Percentiles rank a stretch among this genome's conserved stretches.
These are phyloP conservation scores for Chlorella ohadii DNA, from an alignment of 139 green algal genomes.

Conservation along the genomic window DNA sequence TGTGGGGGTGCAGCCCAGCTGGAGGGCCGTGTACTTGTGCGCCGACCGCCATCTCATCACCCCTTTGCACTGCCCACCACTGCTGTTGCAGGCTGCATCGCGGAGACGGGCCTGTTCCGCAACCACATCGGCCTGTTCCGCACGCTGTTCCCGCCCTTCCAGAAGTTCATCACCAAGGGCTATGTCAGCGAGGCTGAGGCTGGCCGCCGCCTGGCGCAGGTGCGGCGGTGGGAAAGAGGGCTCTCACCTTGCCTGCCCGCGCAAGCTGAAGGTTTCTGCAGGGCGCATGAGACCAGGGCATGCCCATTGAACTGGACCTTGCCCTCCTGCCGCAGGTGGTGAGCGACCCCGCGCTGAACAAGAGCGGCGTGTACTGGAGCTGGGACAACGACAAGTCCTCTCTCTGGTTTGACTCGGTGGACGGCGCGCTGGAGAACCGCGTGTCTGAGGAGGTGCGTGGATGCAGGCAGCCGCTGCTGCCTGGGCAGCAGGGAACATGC, in stretches of 20 bases:
- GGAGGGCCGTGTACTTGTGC: no score
- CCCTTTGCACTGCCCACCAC: no score
- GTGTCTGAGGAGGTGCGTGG: background rate
- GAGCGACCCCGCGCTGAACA: slow-evolving; percentile 69
- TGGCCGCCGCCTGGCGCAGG: slow-evolving; percentile 81
- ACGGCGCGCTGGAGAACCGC: slow-evolving; percentile 21
- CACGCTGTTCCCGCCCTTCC: slow-evolving; percentile 92
- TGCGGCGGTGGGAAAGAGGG: slow-evolving; percentile 13
- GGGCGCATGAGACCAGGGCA: no score
- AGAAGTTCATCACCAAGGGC: slow-evolving; percentile 97
- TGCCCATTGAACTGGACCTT: no score
- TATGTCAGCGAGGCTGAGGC: slow-evolving; percentile 91
- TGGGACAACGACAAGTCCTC: slow-evolving; percentile 74
- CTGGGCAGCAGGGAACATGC: slow-evolving; percentile 21
- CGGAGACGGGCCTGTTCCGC: slow-evolving; percentile 94
- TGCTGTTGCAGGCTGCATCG: slow-evolving; percentile 82
- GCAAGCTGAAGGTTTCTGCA: no score
- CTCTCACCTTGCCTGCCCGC: no score
- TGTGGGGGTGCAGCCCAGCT: no score
- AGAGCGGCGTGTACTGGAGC: slow-evolving; percentile 88
- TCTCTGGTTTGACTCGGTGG: slow-evolving; percentile 45
- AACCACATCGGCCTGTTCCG: slow-evolving; percentile 80
- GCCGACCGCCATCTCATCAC: no score
- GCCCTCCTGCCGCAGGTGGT: slow-evolving; percentile 65
- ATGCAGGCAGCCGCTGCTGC: no score